These are phyloP conservation scores for Paxillus ammoniavirescens DNA, from an alignment of 768 basidiomycete genomes.

Conservation along the genomic window DNA sequence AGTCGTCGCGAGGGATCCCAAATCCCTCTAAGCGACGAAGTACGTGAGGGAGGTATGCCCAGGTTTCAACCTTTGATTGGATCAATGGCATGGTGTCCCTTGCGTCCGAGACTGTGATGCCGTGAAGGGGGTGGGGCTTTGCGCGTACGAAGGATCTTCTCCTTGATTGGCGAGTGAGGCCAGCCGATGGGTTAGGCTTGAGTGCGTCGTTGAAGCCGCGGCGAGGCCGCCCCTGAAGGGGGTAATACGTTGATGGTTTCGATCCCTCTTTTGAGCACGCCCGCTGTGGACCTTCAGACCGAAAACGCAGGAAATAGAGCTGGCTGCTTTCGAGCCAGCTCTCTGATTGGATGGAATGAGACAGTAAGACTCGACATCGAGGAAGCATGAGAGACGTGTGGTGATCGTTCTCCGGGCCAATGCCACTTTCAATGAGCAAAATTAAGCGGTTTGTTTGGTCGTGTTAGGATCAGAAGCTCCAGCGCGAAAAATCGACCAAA, in stretches of 20 bases:
- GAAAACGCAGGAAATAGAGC: slow-evolving; percentile 16
- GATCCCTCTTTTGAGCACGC: background rate
- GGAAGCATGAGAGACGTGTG: slow-evolving; percentile 17
- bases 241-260: background rate
- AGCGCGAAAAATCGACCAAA: background rate
- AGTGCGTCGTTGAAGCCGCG: background rate
- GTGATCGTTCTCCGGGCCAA: background rate
- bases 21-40: slow-evolving; percentile 43
- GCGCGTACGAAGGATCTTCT: background rate
- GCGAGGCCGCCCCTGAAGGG: background rate
- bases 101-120: background rate
- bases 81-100: slow-evolving; percentile 30
- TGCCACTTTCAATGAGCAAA: too few relatives aligned
- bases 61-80: slow-evolving; percentile 34
- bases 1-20: slow-evolving; percentile 44
- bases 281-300: slow-evolving; percentile 1
- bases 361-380: slow-evolving; percentile 17
- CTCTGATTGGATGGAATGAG: slow-evolving; percentile 10
- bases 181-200: background rate
- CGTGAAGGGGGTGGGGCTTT: background rate
- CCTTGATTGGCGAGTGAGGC: background rate
- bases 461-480: slow-evolving; percentile 28
- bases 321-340: slow-evolving; percentile 19
- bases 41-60: slow-evolving; percentile 36
- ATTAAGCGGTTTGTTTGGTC: slow-evolving; percentile 22